Base-by-base conservation (phyloP, 352 stramenopile species). In the Pythium diclinum region DNA sequence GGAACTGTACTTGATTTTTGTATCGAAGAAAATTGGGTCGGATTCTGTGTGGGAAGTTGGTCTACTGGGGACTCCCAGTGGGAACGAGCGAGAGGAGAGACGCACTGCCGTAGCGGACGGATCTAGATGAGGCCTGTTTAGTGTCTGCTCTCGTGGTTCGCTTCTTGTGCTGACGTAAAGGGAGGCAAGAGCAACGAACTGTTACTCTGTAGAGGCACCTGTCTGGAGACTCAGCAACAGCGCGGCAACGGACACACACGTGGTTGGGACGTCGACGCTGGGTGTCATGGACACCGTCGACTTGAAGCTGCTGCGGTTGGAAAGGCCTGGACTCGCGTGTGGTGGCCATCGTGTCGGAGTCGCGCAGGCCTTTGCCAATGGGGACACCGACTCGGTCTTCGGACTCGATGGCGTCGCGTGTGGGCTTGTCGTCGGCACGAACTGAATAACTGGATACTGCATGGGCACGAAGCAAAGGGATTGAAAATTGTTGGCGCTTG, bases 51-150 rank as follows among this genome's bases (percentile, higher is more conserved):
- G n/a, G 16, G n/a, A 23, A 8, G n/a, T 19, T 25, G 16, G n/a
- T 49, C 42, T 49, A 49, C 42, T 49, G 42, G 42, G 42, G 16
- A 23, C n/a, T 2, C 42, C 42, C 42, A 49, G 42, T 49, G 42
- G 13, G 42, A 14, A 38, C 25, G 10, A 4, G 42, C 17, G 11
- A 25, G 42, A 23, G 42, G 7, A 23, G 42, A 2, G 8, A 5
- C 42, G 28, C 33, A 38, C 25, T 28, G 25, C 25, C 4, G 25
- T 28, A 28, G 25, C 25, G 25, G 25, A 28, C 25, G 25, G 25
- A 28, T 28, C 25, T 28, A 28, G 25, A 28, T 3, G 1, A 28
- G 4, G 25, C 25, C 25, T 28, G 25, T 3, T 28, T 28, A 28
- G 25, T 28, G 25, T 28, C 25, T 38, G 1, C 42, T 49, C 3